Conservation (phyloP, 75 land plant genomes). For the Selaginella tamariscina region DNA sequence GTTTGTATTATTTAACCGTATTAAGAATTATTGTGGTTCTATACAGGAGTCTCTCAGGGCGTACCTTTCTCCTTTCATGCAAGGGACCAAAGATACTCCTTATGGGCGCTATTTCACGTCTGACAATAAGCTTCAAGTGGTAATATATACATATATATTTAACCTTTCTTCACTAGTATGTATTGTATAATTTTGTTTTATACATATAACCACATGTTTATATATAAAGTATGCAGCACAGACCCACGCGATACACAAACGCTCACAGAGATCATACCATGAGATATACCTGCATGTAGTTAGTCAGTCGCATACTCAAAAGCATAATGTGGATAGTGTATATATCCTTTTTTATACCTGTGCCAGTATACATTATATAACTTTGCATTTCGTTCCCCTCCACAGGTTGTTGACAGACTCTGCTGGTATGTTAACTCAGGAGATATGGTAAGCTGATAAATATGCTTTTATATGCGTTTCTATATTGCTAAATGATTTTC, state of each 20-base stretch:
- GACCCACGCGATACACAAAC: neutral
- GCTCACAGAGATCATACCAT: too few relatives aligned
- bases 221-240: too few relatives aligned
- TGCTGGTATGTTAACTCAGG: neutral
- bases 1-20: neutral
- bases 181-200: too few relatives aligned
- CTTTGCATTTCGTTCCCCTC: neutral
- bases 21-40: neutral
- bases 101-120: neutral
- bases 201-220: too few relatives aligned
- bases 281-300: too few relatives aligned
- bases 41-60: neutral
- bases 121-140: neutral
- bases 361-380: neutral
- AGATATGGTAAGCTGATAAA: neutral
- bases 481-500: neutral
- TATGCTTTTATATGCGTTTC: too few relatives aligned
- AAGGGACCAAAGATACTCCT: neutral
- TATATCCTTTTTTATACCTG: too few relatives aligned
- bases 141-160: neutral
- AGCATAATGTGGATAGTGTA: too few relatives aligned
- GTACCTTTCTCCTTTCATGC: neutral
- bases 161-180: too few relatives aligned
- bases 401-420: neutral
- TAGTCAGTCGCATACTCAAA: too few relatives aligned